Evolutionary conservation across 805 yeast species (phyloP).

Genomic region (Saccharomycopsis fodiens): DNA sequence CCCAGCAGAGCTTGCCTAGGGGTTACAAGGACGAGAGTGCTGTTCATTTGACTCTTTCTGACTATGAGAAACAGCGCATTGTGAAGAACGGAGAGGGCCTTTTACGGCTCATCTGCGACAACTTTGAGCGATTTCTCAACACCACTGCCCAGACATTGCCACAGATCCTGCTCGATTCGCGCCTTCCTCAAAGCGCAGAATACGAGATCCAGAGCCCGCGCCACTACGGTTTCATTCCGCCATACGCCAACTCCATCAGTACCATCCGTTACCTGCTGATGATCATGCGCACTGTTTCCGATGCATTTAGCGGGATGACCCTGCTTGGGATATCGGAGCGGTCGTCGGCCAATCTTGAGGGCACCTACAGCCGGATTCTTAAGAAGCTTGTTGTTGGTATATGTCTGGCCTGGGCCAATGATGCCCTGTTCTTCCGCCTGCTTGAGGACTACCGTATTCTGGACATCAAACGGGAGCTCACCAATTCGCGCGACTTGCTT

Average conservation of each 20-base stretch:
- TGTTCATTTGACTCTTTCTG: constrained; percentile 34
- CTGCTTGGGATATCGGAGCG: constrained; percentile 35
- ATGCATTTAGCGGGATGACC: constrained; percentile 36
- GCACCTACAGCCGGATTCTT: constrained; percentile 30
- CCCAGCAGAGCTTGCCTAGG: constrained; percentile 34
- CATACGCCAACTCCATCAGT: constrained; percentile 54
- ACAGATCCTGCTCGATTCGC: constrained; percentile 9
- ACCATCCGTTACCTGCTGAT: constrained; percentile 44
- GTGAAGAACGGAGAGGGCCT: constrained; percentile 33
- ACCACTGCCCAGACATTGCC: constrained; percentile 26
- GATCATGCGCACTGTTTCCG: constrained; percentile 36
- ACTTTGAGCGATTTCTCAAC: constrained; percentile 27
- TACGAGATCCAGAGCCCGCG: constrained; percentile 26
- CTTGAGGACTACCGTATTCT: constrained; percentile 34
- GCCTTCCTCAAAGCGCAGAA: constrained; percentile 15
- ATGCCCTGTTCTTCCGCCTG: constrained; percentile 31
- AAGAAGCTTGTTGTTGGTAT: constrained; percentile 40
- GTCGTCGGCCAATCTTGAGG: constrained; percentile 25
- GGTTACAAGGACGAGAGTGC: constrained; percentile 34
- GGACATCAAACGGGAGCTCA: constrained; percentile 14
- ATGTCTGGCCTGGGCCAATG: constrained; percentile 45
- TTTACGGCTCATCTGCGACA: constrained; percentile 28
- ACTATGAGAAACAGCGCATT: constrained; percentile 36
- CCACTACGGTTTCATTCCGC: constrained; percentile 54
- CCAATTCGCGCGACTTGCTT: constrained; percentile 16